Percentiles rank a stretch among this genome's conserved stretches.
phyloP scores from a whole-genome alignment of 306 rosid genomes.

The Amphicarpaea edgeworthii region DNA sequence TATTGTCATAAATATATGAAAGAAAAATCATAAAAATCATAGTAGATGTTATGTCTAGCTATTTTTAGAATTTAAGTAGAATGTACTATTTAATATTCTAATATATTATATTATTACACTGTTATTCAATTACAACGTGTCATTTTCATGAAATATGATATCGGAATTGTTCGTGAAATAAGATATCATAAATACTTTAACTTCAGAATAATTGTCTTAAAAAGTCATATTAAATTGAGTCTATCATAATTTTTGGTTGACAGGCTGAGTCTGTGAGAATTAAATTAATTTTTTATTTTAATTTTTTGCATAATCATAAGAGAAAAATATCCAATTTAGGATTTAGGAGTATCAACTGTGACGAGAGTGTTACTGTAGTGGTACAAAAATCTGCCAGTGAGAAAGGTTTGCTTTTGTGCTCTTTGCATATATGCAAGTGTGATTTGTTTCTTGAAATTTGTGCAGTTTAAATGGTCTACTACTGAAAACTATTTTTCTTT shows the following conservation, averaged over 20 bases:
- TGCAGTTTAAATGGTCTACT: slow-evolving; percentile 17
- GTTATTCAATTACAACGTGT: neutral
- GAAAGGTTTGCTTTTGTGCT: slow-evolving; percentile 34
- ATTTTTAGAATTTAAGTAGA: neutral
- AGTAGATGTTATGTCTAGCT: neutral
- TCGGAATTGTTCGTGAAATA: too few relatives aligned
- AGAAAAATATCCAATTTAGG: neutral
- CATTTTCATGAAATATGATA: too few relatives aligned
- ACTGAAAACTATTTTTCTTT: neutral
- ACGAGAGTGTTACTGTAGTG: neutral
- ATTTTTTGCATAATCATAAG: neutral
- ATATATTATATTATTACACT: too few relatives aligned
- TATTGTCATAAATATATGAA: too few relatives aligned
- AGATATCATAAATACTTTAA: too few relatives aligned
- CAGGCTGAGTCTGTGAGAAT: neutral
- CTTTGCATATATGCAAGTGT: slow-evolving; percentile 27
- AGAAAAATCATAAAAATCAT: neutral
- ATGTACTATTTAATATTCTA: neutral
- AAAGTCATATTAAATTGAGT: too few relatives aligned
- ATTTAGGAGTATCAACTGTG: neutral
- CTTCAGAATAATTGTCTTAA: neutral
- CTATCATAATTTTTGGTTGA: neutral
- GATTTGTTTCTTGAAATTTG: slow-evolving; percentile 10
- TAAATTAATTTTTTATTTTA: neutral
- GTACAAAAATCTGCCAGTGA: neutral